Percentiles rank a stretch among this genome's conserved stretches.
phyloP scores from a whole-genome alignment of 495 filamentous ascomycete species.

The Neurospora sp. region DNA sequence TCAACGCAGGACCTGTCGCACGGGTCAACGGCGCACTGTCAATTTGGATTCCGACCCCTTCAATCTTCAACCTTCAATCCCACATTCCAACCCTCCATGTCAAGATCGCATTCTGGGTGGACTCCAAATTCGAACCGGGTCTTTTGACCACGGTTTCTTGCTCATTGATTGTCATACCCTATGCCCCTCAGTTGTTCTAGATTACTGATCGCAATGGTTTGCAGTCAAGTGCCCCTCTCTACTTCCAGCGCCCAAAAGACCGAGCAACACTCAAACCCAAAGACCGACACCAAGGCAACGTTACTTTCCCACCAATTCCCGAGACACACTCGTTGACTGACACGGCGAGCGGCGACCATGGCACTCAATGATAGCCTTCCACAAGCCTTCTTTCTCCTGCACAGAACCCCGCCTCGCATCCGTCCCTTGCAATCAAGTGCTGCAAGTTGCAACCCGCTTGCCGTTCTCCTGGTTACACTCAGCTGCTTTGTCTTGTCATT shows the following conservation, averaged over 20 bases:
- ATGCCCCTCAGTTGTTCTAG: background rate
- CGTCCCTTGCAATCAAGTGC: background rate
- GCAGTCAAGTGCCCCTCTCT: background rate
- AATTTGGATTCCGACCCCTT: no score
- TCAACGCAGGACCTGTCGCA: background rate
- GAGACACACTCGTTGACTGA: background rate
- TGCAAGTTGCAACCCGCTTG: background rate
- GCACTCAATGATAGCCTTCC: background rate
- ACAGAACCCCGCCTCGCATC: background rate
- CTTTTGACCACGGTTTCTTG: background rate
- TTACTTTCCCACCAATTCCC: constrained; percentile 8
- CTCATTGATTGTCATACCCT: background rate
- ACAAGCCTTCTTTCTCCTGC: background rate
- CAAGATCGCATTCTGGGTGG: background rate
- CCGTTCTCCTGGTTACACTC: constrained; percentile 1
- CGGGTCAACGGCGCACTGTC: background rate
- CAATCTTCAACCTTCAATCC: no score
- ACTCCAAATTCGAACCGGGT: background rate
- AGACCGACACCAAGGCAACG: constrained; percentile 15
- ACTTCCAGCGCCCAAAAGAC: background rate
- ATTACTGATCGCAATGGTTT: background rate
- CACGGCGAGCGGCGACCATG: background rate
- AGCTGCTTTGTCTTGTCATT: background rate
- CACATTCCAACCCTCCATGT: no score
- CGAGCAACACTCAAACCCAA: background rate